Conservation (phyloP, 306 rosid species). For the Crataegus laevigata region DNA sequence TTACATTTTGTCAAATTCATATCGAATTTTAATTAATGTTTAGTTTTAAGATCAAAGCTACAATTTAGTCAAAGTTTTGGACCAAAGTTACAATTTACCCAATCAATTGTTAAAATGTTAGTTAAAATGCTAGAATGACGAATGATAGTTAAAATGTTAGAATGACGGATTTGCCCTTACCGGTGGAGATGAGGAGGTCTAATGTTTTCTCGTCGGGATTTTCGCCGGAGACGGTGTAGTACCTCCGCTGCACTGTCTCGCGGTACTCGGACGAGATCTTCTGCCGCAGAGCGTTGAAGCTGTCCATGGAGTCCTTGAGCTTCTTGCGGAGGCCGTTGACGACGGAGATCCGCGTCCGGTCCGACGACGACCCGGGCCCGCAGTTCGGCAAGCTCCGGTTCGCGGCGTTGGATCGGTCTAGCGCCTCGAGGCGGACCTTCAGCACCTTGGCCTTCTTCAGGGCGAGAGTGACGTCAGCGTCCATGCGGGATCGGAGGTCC, state of each 20-base stretch:
- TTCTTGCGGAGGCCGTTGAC: conserved; percentile 85
- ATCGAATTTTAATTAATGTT: too few species aligned
- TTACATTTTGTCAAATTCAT: too few species aligned
- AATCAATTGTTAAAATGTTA: too few species aligned
- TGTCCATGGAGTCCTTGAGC: conserved; percentile 79
- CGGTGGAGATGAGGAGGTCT: conserved; percentile 80
- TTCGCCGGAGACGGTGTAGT: conserved; percentile 91
- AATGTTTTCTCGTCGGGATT: conserved; percentile 90
- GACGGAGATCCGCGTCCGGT: conserved; percentile 80
- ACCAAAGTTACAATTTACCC: too few species aligned
- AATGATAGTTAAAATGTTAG: background rate
- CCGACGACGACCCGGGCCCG: conserved; percentile 90
- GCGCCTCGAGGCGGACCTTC: conserved; percentile 75
- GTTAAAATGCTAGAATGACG: too few species aligned
- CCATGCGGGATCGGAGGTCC: conserved; percentile 89
- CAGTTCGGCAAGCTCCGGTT: conserved; percentile 69
- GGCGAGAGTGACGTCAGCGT: conserved; percentile 59
- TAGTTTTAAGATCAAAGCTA: too few species aligned
- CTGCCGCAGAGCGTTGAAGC: conserved; percentile 52
- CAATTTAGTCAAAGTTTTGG: too few species aligned
- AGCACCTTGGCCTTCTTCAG: conserved; percentile 82
- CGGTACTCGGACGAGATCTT: conserved; percentile 73
- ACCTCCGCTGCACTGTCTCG: conserved; percentile 87
- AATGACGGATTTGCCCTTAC: conserved; percentile 21
- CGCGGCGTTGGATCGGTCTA: conserved; percentile 87